These are phyloP conservation scores for Osmanthus fragrans DNA, from an alignment of 257 asterid genomes.

Conservation along the genomic window DNA sequence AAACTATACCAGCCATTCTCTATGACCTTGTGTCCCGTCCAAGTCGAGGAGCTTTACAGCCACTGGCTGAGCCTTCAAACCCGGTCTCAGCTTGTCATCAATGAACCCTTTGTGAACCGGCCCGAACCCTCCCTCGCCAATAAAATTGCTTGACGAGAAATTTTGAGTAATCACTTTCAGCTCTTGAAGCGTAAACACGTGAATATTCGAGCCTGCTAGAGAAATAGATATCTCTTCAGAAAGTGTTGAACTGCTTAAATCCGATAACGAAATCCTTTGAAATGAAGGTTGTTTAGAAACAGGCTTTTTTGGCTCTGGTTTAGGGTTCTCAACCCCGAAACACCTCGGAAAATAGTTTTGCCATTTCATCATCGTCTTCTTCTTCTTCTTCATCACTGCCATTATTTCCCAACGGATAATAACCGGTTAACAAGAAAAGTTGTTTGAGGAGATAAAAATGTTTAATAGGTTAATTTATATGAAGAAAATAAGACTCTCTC, in stretches of 20 bases:
- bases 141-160: background rate
- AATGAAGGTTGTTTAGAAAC: slow-evolving; percentile 1
- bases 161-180: background rate
- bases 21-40: slow-evolving; percentile 10
- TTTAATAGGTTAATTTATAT: background rate
- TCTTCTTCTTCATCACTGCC: background rate
- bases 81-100: background rate
- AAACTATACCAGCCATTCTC: slow-evolving; percentile 12
- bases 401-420: background rate
- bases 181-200: slow-evolving; percentile 3
- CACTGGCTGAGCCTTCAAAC: background rate
- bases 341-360: background rate
- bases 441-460: background rate
- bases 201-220: background rate
- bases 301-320: background rate
- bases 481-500: background rate
- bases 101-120: slow-evolving; percentile 1
- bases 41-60: slow-evolving; percentile 9
- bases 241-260: slow-evolving; percentile 5
- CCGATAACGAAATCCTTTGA: slow-evolving; percentile 2
- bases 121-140: slow-evolving; percentile 8
- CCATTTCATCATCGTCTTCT: background rate
- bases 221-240: background rate
- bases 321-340: background rate
- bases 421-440: background rate